A percentile compares a stretch with the other conserved stretches of the same genome.
These are phyloP conservation scores for Leucocoprinus birnbaumii DNA, from an alignment of 768 basidiomycete species.

Conservation along the genomic window DNA sequence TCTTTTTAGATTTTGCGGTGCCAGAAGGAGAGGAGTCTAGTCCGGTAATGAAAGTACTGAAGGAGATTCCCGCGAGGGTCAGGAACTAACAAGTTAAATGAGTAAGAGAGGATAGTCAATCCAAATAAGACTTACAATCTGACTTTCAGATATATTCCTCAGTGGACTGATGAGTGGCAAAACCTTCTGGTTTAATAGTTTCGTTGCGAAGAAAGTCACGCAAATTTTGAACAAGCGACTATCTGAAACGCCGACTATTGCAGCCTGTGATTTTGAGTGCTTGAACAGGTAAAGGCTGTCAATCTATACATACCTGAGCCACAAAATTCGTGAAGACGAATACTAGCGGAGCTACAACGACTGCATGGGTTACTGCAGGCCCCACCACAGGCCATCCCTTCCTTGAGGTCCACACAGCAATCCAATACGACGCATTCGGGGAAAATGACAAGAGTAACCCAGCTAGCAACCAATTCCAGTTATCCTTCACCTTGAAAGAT, in stretches of 20 bases:
- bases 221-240: constrained; percentile 22
- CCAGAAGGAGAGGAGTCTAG: constrained; percentile 8
- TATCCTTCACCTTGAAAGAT: constrained; percentile 32
- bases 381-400: constrained; percentile 51
- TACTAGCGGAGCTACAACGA: constrained; percentile 55
- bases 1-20: constrained; percentile 15
- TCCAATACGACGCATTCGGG: constrained; percentile 68
- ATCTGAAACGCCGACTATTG: not conserved
- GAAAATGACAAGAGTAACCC: constrained; percentile 40
- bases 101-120: constrained; percentile 6
- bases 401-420: constrained; percentile 57
- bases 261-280: constrained; percentile 2
- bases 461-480: constrained; percentile 31
- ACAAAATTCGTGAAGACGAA: constrained; percentile 48
- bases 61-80: constrained; percentile 23
- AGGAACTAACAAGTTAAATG: constrained; percentile 30
- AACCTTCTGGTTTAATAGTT: constrained; percentile 23
- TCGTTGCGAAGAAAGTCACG: constrained; percentile 24
- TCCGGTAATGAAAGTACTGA: constrained; percentile 5
- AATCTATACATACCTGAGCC: constrained; percentile 15
- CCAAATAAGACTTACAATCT: constrained; percentile 28
- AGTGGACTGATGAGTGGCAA: constrained; percentile 27
- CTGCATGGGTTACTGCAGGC: constrained; percentile 53
- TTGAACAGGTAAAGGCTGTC: not conserved
- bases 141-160: constrained; percentile 30